A percentile compares a stretch with the other conserved stretches of the same genome.
These are phyloP conservation scores for Phaeotremella skinneri DNA, from an alignment of 768 basidiomycete species.

Conservation along the genomic window DNA sequence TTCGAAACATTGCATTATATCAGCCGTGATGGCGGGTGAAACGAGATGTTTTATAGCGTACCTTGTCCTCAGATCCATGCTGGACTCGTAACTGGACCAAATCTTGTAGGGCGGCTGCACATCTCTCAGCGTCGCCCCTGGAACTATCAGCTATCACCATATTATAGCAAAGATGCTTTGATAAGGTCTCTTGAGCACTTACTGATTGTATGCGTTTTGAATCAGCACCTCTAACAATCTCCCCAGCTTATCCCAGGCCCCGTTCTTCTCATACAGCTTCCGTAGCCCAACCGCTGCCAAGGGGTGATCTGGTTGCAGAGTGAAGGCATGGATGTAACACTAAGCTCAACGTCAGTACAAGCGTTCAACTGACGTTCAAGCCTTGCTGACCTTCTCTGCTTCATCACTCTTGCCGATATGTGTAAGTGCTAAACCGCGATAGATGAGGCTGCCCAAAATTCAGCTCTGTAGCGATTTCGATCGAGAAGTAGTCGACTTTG, in stretches of 20 bases:
- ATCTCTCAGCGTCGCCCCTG: constrained; percentile 74
- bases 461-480: background rate
- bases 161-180: background rate
- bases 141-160: background rate
- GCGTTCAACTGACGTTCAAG: too few species aligned
- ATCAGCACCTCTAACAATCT: constrained; percentile 59
- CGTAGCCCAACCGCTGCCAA: constrained; percentile 59
- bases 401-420: constrained; percentile 68
- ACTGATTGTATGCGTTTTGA: constrained; percentile 63
- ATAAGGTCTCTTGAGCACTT: constrained; percentile 31
- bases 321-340: constrained; percentile 76
- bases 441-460: constrained; percentile 65
- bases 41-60: too few species aligned
- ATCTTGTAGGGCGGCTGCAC: constrained; percentile 77
- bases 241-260: constrained; percentile 31
- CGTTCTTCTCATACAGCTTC: constrained; percentile 43
- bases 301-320: constrained; percentile 64
- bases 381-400: constrained; percentile 76
- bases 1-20: too few species aligned
- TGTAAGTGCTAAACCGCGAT: constrained; percentile 73
- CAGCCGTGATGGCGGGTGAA: too few species aligned
- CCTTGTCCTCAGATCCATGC: constrained; percentile 64
- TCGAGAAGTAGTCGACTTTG: background rate
- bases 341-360: constrained; percentile 44
- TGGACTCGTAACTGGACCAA: constrained; percentile 64